Evolutionary conservation across 1,284 basidiomycete species (phyloP).

Genomic region (Ceratobasidium sp.): DNA sequence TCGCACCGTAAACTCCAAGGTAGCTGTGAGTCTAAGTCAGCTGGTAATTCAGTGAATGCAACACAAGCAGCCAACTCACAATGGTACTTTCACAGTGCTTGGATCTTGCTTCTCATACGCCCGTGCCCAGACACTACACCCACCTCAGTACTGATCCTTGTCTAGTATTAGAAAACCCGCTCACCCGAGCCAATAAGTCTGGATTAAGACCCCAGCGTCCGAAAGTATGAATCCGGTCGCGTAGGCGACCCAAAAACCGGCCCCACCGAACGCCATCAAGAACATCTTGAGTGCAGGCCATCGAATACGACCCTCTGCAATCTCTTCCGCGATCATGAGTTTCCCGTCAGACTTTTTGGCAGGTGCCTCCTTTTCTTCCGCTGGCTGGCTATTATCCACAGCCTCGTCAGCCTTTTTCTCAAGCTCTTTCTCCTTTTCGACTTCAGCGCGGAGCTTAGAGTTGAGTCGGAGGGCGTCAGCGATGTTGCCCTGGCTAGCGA

Average conservation of each 20-base stretch:
- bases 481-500: constrained; percentile 65
- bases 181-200: constrained; percentile 50
- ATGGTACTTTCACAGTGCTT: constrained; percentile 54
- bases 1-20: constrained; percentile 63
- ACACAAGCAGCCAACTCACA: constrained; percentile 55
- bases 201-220: constrained; percentile 43
- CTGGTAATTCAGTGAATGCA: constrained; percentile 32
- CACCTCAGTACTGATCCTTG: constrained; percentile 54
- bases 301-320: constrained; percentile 68
- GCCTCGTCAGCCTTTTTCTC: constrained; percentile 59
- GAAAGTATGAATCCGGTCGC: constrained; percentile 36
- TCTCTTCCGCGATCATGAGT: constrained; percentile 71
- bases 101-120: constrained; percentile 55
- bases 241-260: constrained; percentile 57
- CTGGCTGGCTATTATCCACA: constrained; percentile 52
- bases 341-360: constrained; percentile 60
- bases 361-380: constrained; percentile 54
- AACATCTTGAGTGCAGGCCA: constrained; percentile 58
- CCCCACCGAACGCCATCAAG: constrained; percentile 58
- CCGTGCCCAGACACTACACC: constrained; percentile 58
- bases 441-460: constrained; percentile 50
- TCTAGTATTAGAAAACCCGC: constrained; percentile 52
- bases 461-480: constrained; percentile 61
- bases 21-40: constrained; percentile 58
- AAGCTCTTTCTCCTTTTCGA: constrained; percentile 55